Percentiles rank a stretch among this genome's conserved stretches.
These are phyloP conservation scores for Cordyceps militaris DNA, from an alignment of 2,329 filamentous ascomycete genomes.

Conservation along the genomic window DNA sequence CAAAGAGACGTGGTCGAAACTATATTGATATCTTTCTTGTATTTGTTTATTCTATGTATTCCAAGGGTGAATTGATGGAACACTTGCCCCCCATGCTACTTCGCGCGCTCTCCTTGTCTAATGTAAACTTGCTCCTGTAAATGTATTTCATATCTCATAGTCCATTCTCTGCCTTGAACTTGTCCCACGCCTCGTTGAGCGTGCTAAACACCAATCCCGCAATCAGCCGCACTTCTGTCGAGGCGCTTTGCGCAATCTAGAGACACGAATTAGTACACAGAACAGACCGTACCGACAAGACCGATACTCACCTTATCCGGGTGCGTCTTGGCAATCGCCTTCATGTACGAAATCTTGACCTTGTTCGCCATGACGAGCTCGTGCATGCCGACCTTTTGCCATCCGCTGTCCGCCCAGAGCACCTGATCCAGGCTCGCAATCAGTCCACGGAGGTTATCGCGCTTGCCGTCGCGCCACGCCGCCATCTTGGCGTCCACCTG, in stretches of 20 bases:
- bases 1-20: neutral
- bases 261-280: slow-evolving; percentile 2
- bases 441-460: slow-evolving; percentile 84
- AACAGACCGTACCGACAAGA: neutral
- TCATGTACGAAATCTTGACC: slow-evolving; percentile 98
- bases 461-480: slow-evolving; percentile 83
- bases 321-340: slow-evolving; percentile 96
- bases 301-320: slow-evolving; percentile 78
- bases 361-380: slow-evolving; percentile 89
- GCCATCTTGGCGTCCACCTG: slow-evolving; percentile 73
- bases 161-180: slow-evolving; percentile 63
- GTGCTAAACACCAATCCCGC: slow-evolving; percentile 60
- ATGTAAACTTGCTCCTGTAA: slow-evolving; percentile 5
- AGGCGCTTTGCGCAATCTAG: slow-evolving; percentile 57
- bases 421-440: slow-evolving; percentile 82
- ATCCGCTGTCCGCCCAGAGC: slow-evolving; percentile 84
- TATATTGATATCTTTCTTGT: neutral
- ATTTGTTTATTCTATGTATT: neutral
- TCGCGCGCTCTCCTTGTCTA: neutral
- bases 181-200: slow-evolving; percentile 66
- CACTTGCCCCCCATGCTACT: neutral
- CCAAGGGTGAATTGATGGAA: neutral
- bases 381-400: slow-evolving; percentile 94
- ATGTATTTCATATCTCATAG: slow-evolving; percentile 33
- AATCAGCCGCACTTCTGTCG: slow-evolving; percentile 59